Percentiles rank a stretch among this genome's conserved stretches.
phyloP scores from a whole-genome alignment of 2,329 filamentous ascomycete genomes.

The Xylaria sp. region DNA sequence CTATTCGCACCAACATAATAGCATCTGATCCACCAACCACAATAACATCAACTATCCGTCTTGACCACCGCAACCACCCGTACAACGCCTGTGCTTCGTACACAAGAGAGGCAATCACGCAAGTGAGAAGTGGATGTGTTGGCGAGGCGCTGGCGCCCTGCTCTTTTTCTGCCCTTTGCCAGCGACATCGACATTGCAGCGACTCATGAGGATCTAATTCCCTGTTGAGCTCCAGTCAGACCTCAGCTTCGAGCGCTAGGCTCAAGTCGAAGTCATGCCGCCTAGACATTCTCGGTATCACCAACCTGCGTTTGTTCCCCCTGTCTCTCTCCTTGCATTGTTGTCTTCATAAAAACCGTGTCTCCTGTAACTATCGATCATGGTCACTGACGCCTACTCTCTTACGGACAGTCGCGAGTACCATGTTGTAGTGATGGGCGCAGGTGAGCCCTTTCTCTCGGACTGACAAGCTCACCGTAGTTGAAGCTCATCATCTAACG shows the following conservation, averaged over 20 bases:
- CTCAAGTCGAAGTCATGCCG: conserved; percentile 45
- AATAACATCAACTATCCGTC: conserved; percentile 12
- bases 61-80: neutral
- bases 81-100: neutral
- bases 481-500: conserved; percentile 33
- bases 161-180: conserved; percentile 6
- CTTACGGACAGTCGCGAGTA: conserved; percentile 73
- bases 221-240: conserved; percentile 23
- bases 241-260: conserved; percentile 35
- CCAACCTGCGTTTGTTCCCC: conserved; percentile 49
- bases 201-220: conserved; percentile 35
- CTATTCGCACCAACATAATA: conserved; percentile 12
- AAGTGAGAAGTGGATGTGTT: conserved; percentile 22
- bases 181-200: conserved; percentile 27
- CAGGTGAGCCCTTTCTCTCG: conserved; percentile 65
- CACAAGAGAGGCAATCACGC: conserved; percentile 13
- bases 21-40: conserved; percentile 10
- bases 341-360: neutral
- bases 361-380: conserved; percentile 27
- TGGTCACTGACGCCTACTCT: conserved; percentile 43
- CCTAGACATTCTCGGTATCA: conserved; percentile 47
- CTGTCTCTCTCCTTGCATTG: conserved; percentile 15
- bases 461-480: conserved; percentile 11
- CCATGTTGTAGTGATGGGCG: conserved; percentile 83
- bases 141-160: conserved; percentile 35